Conservation (phyloP, 345 rosid species). For the Eucalyptus tenuipes region DNA sequence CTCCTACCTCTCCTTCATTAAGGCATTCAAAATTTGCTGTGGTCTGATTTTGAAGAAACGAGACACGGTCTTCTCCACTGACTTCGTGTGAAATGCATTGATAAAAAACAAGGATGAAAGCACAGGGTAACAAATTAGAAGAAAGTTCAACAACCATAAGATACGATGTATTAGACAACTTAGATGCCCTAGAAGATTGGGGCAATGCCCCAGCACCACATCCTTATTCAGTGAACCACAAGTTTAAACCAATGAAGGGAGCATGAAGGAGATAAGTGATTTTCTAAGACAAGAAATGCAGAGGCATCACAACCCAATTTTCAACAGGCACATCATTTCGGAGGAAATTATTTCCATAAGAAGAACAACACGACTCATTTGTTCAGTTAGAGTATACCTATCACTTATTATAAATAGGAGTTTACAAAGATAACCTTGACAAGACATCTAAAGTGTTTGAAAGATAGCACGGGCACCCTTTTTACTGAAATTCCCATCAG, state of each 20-base stretch:
- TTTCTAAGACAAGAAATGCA: not conserved
- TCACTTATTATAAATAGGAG: not conserved
- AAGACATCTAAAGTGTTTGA: not conserved
- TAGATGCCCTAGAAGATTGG: not conserved
- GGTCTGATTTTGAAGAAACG: conserved; percentile 90
- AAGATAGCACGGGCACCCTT: not conserved
- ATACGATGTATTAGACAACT: not conserved
- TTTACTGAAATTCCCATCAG: not conserved
- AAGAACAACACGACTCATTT: accelerated
- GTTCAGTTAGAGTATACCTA: not conserved
- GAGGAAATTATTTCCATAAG: not conserved
- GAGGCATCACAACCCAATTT: not conserved
- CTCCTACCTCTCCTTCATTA: conserved; percentile 54
- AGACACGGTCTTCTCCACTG: conserved; percentile 83
- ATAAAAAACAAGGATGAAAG: not conserved
- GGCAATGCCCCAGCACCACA: not conserved
- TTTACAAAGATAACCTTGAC: not conserved
- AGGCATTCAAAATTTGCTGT: conserved; percentile 86
- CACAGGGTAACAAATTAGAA: not conserved
- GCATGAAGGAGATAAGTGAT: not conserved
- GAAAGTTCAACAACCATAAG: not conserved
- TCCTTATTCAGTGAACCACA: not conserved
- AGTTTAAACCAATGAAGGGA: not conserved
- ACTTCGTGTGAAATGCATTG: conserved; percentile 31
- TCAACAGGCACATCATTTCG: not conserved